Conservation (phyloP, 352 stramenopile genomes). For the Saprolegnia parasitica region DNA sequence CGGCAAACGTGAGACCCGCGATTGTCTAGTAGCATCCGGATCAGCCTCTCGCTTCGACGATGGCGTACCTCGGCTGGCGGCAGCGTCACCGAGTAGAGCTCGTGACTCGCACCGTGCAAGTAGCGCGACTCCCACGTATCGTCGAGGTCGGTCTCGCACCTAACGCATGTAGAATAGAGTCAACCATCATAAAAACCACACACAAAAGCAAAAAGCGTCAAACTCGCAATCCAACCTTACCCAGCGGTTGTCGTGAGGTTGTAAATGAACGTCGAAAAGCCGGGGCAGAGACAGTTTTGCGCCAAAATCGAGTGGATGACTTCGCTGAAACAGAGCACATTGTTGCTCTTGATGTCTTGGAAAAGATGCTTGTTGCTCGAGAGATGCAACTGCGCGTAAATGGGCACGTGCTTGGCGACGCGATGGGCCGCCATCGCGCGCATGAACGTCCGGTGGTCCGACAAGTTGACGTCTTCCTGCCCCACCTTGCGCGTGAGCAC, state of each 20-base stretch:
- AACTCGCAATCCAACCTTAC: slow-evolving; percentile 35
- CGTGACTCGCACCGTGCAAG: slow-evolving; percentile 62
- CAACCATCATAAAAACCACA: too few relatives aligned
- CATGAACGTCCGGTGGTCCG: slow-evolving; percentile 78
- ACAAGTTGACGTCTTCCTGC: slow-evolving; percentile 62
- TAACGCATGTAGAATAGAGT: background rate
- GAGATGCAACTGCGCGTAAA: slow-evolving; percentile 75
- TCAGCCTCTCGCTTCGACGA: background rate
- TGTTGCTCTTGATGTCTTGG: slow-evolving; percentile 69
- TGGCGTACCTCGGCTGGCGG: slow-evolving; percentile 48
- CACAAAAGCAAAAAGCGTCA: background rate
- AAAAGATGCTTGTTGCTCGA: slow-evolving; percentile 72
- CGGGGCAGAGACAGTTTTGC: slow-evolving; percentile 81
- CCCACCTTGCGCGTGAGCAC: slow-evolving; percentile 59
- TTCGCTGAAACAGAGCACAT: slow-evolving; percentile 75
- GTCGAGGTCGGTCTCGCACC: slow-evolving; percentile 25
- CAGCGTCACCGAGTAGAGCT: slow-evolving; percentile 71
- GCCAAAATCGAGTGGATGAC: slow-evolving; percentile 73
- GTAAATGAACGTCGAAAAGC: slow-evolving; percentile 85
- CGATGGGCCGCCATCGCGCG: slow-evolving; percentile 70
- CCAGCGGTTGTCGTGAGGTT: slow-evolving; percentile 79
- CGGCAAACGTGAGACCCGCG: slow-evolving; percentile 62
- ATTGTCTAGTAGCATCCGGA: slow-evolving; percentile 4
- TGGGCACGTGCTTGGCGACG: slow-evolving; percentile 43
- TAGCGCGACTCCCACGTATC: slow-evolving; percentile 71